A percentile compares a stretch with the other conserved stretches of the same genome.
These are phyloP conservation scores for Tolypocladium ophioglossoides DNA, from an alignment of 2,329 filamentous ascomycete species.

Conservation along the genomic window DNA sequence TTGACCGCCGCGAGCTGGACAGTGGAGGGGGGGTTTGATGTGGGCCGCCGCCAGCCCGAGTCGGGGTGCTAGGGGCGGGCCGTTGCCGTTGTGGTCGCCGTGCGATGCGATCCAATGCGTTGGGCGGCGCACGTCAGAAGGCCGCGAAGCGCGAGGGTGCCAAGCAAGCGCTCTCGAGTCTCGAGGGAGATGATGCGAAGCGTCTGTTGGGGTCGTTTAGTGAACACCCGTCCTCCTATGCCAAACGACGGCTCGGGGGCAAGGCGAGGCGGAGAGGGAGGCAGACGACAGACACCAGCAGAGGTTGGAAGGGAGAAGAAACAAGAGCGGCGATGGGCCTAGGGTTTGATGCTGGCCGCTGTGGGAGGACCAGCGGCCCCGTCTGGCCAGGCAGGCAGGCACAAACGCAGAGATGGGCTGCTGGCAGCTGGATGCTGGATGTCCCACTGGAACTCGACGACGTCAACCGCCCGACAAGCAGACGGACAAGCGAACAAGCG, in stretches of 20 bases:
- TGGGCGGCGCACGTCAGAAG: neutral
- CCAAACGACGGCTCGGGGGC: neutral
- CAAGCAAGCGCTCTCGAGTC: neutral
- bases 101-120: neutral
- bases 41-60: neutral
- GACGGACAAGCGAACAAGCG: neutral
- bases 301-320: constrained; percentile 1
- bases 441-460: neutral
- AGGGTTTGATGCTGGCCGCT: neutral
- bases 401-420: neutral
- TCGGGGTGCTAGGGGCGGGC: neutral
- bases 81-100: neutral
- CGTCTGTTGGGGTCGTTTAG: neutral
- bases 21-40: neutral
- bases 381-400: neutral
- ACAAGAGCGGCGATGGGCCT: neutral
- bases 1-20: neutral
- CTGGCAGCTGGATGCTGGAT: neutral
- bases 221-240: neutral
- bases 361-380: neutral
- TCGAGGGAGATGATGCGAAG: neutral
- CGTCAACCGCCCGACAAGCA: neutral
- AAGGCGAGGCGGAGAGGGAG: neutral
- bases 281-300: neutral
- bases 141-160: neutral